Conservation (phyloP, 371 early-diverging fungal species). For the Circinella umbellata region DNA sequence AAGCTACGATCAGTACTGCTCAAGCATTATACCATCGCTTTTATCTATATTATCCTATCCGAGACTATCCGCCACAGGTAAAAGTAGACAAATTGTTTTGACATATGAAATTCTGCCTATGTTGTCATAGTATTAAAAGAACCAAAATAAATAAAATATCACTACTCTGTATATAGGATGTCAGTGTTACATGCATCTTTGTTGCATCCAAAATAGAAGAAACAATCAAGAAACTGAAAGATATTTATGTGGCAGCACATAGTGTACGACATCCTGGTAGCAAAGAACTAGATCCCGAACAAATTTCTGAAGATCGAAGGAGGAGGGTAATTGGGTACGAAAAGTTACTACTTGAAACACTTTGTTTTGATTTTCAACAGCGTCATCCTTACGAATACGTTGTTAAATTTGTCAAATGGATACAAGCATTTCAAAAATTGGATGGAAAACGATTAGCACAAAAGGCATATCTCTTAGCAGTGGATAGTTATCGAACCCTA, state of each 20-base stretch:
- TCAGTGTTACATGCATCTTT: conserved; percentile 69
- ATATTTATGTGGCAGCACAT: conserved; percentile 71
- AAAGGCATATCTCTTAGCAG: conserved; percentile 57
- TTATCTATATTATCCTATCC: conserved; percentile 65
- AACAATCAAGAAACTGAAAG: conserved; percentile 75
- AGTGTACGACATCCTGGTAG: conserved; percentile 59
- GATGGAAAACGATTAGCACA: conserved; percentile 54
- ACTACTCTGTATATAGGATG: conserved; percentile 42
- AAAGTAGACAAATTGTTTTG: not conserved
- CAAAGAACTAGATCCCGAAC: conserved; percentile 63
- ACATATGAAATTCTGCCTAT: not conserved
- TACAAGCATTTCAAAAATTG: conserved; percentile 36
- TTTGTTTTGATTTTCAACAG: conserved; percentile 70
- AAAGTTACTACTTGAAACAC: conserved; percentile 62
- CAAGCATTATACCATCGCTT: conserved; percentile 76
- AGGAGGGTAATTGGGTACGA: conserved; percentile 62
- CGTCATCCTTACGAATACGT: conserved; percentile 65
- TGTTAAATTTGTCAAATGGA: conserved; percentile 64
- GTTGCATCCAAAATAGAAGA: conserved; percentile 83
- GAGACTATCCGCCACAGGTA: conserved; percentile 49
- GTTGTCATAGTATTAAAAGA: too few species aligned
- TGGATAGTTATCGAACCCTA: conserved; percentile 64
- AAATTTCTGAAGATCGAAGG: conserved; percentile 60
- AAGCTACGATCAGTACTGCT: conserved; percentile 75
- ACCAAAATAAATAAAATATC: too few species aligned